phyloP scores from a whole-genome alignment of 345 rosid species.

The Atalantia buxifolia region DNA sequence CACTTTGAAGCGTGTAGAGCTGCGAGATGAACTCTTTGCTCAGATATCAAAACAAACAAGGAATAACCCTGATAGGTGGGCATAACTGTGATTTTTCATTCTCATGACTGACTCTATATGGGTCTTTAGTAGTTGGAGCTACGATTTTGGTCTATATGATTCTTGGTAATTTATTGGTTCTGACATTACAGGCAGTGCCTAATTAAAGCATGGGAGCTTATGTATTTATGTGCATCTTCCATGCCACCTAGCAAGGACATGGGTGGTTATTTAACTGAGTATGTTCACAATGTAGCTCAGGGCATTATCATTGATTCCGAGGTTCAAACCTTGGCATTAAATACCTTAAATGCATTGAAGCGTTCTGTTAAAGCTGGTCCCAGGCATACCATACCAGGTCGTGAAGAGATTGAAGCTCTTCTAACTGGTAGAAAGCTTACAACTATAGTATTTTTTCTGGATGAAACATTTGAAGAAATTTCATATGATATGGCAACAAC shows the following conservation, averaged over 20 bases:
- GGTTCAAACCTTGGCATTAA: conserved; percentile 72
- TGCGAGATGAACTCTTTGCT: conserved; percentile 92
- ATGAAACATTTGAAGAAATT: conserved; percentile 98
- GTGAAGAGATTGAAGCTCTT: conserved; percentile 95
- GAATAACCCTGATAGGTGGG: conserved; percentile 84
- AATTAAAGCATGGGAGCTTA: conserved; percentile 92
- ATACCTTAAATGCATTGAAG: conserved; percentile 84
- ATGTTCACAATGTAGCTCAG: conserved; percentile 77
- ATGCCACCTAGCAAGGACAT: conserved; percentile 99
- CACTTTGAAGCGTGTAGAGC: conserved; percentile 85
- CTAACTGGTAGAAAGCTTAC: conserved; percentile 84
- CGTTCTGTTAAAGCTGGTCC: conserved; percentile 96
- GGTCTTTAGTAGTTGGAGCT: background rate
- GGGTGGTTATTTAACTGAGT: conserved; percentile 88
- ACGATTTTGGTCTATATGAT: background rate
- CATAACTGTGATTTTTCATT: background rate
- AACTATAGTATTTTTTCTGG: conserved; percentile 89
- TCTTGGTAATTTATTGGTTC: conserved; percentile 2
- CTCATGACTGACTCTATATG: background rate
- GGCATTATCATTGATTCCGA: conserved; percentile 64
- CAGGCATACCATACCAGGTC: conserved; percentile 79
- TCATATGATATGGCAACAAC: conserved; percentile 95
- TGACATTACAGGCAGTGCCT: conserved; percentile 59
- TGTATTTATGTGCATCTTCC: conserved; percentile 92
- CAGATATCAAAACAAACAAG: conserved; percentile 98